These are phyloP conservation scores for Penicillium palitans DNA, from an alignment of 2,329 filamentous ascomycete genomes.

Conservation along the genomic window DNA sequence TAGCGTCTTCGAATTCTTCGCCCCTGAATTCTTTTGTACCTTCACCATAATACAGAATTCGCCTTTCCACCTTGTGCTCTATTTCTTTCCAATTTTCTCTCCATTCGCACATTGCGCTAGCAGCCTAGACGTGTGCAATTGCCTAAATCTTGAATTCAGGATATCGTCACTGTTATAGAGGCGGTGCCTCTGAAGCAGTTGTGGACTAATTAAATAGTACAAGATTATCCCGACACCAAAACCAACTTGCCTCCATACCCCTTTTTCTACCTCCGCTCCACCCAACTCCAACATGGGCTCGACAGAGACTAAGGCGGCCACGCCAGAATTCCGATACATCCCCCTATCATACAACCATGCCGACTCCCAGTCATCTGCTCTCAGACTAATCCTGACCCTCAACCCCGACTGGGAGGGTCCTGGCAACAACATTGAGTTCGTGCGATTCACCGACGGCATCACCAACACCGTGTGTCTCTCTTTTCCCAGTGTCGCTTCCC, in stretches of 20 bases:
- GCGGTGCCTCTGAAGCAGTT: not conserved
- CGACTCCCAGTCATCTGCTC: slow-evolving; percentile 75
- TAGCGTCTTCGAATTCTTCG: not conserved
- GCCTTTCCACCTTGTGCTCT: not conserved
- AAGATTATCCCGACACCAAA: not conserved
- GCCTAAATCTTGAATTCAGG: not conserved
- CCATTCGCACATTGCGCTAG: not conserved
- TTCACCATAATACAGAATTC: not conserved
- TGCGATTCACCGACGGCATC: slow-evolving; percentile 95
- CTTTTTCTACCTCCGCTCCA: slow-evolving; percentile 1
- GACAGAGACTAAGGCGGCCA: slow-evolving; percentile 17
- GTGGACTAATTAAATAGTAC: slow-evolving; percentile 7
- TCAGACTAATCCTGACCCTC: slow-evolving; percentile 74
- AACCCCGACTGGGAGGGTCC: slow-evolving; percentile 78
- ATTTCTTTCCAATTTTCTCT: not conserved
- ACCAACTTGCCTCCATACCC: slow-evolving; percentile 8
- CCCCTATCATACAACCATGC: slow-evolving; percentile 74
- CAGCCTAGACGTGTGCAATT: not conserved
- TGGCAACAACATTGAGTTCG: slow-evolving; percentile 75
- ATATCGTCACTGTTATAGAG: not conserved
- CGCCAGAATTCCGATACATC: slow-evolving; percentile 54
- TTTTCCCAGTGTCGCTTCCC: not conserved
- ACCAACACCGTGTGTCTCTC: slow-evolving; percentile 74
- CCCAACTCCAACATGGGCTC: slow-evolving; percentile 29
- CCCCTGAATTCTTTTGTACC: slow-evolving; percentile 11